phyloP scores from a whole-genome alignment of 164 flowering plant genomes.

The Berberis thunbergii region DNA sequence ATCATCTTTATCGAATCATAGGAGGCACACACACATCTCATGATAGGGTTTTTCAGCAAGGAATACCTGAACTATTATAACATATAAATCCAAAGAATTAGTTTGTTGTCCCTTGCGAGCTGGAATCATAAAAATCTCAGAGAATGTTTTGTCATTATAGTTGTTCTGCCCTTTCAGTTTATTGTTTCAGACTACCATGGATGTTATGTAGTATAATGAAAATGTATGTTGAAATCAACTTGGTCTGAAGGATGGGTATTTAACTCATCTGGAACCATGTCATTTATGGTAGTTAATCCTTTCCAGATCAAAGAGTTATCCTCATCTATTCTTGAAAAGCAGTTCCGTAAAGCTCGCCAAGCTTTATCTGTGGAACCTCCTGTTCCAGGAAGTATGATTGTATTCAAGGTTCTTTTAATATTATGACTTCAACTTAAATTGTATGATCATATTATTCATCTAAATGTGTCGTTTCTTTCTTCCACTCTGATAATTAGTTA shows the following conservation, averaged over 20 bases:
- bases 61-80: too few species aligned
- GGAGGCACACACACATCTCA: too few species aligned
- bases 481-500: slow-evolving; percentile 17
- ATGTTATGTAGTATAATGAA: background rate
- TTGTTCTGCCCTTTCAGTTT: background rate
- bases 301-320: slow-evolving; percentile 73
- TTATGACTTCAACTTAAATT: too few species aligned
- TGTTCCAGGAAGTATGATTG: slow-evolving; percentile 27
- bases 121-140: too few species aligned
- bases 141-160: too few species aligned
- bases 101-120: too few species aligned
- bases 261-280: slow-evolving; percentile 46
- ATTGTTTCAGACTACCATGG: background rate
- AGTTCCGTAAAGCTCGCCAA: slow-evolving; percentile 76
- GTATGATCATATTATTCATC: too few species aligned
- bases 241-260: slow-evolving; percentile 80
- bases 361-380: slow-evolving; percentile 45
- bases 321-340: slow-evolving; percentile 60
- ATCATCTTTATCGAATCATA: too few species aligned
- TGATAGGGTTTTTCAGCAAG: too few species aligned
- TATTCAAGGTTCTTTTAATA: slow-evolving; percentile 46
- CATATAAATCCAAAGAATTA: too few species aligned
- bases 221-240: slow-evolving; percentile 30
- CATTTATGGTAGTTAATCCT: slow-evolving; percentile 74
- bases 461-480: background rate